These are phyloP conservation scores for Xanthoconium separans DNA, from an alignment of 1,284 basidiomycete genomes.

Conservation along the genomic window DNA sequence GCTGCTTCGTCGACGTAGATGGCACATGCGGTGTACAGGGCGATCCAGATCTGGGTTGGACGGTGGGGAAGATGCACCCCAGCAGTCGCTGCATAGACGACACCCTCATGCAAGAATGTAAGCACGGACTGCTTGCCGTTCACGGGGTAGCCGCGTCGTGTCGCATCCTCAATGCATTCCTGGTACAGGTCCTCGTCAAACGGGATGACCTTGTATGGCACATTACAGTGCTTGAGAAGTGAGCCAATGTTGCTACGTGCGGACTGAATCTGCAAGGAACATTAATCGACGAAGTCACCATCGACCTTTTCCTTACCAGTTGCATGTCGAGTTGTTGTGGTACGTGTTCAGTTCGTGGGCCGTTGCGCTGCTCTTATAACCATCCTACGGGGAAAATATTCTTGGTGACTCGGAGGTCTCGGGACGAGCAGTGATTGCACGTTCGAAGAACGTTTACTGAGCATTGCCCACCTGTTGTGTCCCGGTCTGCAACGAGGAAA, in stretches of 20 bases:
- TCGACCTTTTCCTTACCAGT: conserved; percentile 5
- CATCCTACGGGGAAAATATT: not conserved
- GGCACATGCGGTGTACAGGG: conserved; percentile 32
- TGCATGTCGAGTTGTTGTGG: conserved; percentile 10
- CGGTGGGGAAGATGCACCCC: conserved; percentile 13
- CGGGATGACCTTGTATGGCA: conserved; percentile 15
- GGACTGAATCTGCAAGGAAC: conserved; percentile 8
- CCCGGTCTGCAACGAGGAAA: not conserved
- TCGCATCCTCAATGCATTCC: conserved; percentile 17
- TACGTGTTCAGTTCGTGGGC: not conserved
- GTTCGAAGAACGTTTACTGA: not conserved
- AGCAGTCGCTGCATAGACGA: conserved; percentile 19
- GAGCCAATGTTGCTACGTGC: conserved; percentile 14
- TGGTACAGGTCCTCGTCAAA: conserved; percentile 16
- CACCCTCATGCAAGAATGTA: conserved; percentile 16
- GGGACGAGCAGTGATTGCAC: not conserved
- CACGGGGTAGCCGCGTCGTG: conserved; percentile 17
- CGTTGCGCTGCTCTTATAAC: conserved; percentile 13
- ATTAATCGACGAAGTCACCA: not conserved
- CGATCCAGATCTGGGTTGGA: conserved; percentile 26
- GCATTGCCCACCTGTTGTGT: too few relatives aligned
- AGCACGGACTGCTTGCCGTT: conserved; percentile 12
- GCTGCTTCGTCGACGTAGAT: conserved; percentile 33
- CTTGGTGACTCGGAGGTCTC: too few relatives aligned
- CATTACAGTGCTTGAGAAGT: conserved; percentile 17